A percentile compares a stretch with the other conserved stretches of the same genome.
phyloP scores from a whole-genome alignment of 1,284 basidiomycete species.

The Ceratobasidium sp. region DNA sequence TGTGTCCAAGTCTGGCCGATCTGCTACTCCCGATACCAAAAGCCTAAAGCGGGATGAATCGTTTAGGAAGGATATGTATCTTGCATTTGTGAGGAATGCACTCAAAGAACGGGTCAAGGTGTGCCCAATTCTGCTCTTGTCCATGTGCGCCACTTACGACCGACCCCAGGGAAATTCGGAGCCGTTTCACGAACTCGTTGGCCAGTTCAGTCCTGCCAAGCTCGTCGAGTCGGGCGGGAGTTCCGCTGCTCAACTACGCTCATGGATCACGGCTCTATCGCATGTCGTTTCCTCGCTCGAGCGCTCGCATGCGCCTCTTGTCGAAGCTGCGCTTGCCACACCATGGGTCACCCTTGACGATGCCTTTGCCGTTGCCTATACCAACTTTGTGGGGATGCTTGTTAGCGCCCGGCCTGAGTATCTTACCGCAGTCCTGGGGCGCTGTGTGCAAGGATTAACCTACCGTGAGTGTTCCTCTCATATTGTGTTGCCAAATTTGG shows the following conservation, averaged over 20 bases:
- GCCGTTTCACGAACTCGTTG: constrained; percentile 77
- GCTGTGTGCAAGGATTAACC: constrained; percentile 86
- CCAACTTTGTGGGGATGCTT: constrained; percentile 90
- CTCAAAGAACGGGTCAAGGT: constrained; percentile 80
- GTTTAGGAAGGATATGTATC: constrained; percentile 84
- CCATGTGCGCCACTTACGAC: not conserved
- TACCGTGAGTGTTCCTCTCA: constrained; percentile 75
- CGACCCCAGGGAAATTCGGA: constrained; percentile 72
- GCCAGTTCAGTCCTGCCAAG: constrained; percentile 74
- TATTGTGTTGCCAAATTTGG: constrained; percentile 40
- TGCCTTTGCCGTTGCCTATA: constrained; percentile 86
- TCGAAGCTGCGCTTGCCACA: constrained; percentile 88
- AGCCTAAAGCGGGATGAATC: constrained; percentile 81
- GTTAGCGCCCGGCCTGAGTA: constrained; percentile 96
- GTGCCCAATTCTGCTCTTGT: constrained; percentile 51
- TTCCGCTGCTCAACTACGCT: constrained; percentile 72
- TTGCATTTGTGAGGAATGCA: constrained; percentile 86
- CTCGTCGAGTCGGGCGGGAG: constrained; percentile 52
- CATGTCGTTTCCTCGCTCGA: constrained; percentile 87
- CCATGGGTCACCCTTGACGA: constrained; percentile 94
- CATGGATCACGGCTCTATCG: constrained; percentile 80
- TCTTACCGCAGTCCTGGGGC: constrained; percentile 84
- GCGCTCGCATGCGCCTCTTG: constrained; percentile 82
- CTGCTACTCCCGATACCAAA: constrained; percentile 14
- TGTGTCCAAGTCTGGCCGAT: constrained; percentile 18